Evolutionary conservation across 2,329 filamentous ascomycete species (phyloP), one percentile per base, ranked within the genome.

Genomic region (Neocucurbitaria cava): DNA sequence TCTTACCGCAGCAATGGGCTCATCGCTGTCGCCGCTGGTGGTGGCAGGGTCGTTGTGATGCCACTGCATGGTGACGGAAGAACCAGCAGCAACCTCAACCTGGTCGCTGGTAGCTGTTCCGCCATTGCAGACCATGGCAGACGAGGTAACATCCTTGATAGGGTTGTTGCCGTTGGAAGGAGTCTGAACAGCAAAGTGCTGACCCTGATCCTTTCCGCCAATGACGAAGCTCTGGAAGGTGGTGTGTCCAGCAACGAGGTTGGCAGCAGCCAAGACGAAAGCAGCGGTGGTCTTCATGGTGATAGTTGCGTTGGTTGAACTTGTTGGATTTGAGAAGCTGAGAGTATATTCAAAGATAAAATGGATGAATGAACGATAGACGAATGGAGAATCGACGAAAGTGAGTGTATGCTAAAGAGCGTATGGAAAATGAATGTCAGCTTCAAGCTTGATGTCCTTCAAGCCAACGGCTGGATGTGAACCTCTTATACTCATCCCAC

Each of bases 51-150:
- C 76, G 71, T 84, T 71, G 76, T 84, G 82, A 70, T 79, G 81
- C 81, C 81, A 84, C 68, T 83, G 80, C 61, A 72, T 58, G 44
- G 62, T 62, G 53, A 84, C 58, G 58, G 76, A 76, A 58, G 81
- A 78, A 51, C 83, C 83, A 56, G 63, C 76, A 45, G 79, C 78
- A 56, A 83, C 79, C 13, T 74, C 70, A 61, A 81, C 76, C 17
- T 77, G 76, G 64, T 79, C 72, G 5, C 75, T 58, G 38, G 66
- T 64, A 15, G 60, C 50, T 26, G 60, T 64, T 15, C 70, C 71
- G 45, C 69, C 69, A 56, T 77, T 76, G 69, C 74, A 77, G 49
- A 59, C 63, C 67, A 77, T 74, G 50, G 61, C 54, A 33, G 62
- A 51, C 17, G 70, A 74, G 43, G 69, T 72, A 50, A 76, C 73